Percentiles rank a stretch among this genome's conserved stretches.
Conservation (phyloP, 495 filamentous ascomycete genomes). For the Xylaria intraflava region DNA sequence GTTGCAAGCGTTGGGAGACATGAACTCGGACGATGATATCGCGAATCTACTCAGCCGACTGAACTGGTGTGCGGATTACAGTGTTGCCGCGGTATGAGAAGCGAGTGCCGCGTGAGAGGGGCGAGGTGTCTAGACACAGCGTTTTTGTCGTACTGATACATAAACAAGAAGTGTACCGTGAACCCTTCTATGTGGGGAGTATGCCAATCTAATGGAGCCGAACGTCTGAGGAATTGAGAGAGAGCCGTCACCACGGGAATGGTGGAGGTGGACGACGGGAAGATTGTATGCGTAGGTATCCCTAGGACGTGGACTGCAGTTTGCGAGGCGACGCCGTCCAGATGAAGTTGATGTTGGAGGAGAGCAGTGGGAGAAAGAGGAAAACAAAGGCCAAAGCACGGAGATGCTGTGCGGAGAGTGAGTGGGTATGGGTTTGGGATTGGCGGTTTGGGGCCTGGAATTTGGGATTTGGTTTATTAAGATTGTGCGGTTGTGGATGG, state of each 20-base stretch:
- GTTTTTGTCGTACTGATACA: constrained; percentile 52
- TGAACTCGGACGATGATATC: constrained; percentile 42
- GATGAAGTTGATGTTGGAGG: constrained; percentile 1
- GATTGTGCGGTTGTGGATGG: constrained; percentile 10
- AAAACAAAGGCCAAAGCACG: constrained; percentile 3
- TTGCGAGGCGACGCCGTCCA: background rate
- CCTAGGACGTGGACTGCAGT: background rate
- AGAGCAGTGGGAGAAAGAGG: background rate
- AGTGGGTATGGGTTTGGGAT: background rate
- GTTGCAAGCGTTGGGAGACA: constrained; percentile 43
- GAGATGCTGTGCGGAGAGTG: constrained; percentile 3
- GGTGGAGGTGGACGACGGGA: background rate
- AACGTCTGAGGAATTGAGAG: constrained; percentile 5
- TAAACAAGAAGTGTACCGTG: constrained; percentile 46
- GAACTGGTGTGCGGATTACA: constrained; percentile 75
- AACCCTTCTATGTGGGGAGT: constrained; percentile 34
- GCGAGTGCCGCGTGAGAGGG: constrained; percentile 87
- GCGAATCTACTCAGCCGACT: constrained; percentile 65
- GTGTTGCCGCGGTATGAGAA: constrained; percentile 85
- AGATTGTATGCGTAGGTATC: background rate
- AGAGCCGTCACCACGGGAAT: constrained; percentile 4
- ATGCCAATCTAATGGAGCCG: constrained; percentile 12
- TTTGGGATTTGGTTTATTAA: constrained; percentile 6
- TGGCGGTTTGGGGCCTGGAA: background rate
- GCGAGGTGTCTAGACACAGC: constrained; percentile 64